These are phyloP conservation scores for Abrus pulchellus DNA, from an alignment of 306 rosid species.

Conservation along the genomic window DNA sequence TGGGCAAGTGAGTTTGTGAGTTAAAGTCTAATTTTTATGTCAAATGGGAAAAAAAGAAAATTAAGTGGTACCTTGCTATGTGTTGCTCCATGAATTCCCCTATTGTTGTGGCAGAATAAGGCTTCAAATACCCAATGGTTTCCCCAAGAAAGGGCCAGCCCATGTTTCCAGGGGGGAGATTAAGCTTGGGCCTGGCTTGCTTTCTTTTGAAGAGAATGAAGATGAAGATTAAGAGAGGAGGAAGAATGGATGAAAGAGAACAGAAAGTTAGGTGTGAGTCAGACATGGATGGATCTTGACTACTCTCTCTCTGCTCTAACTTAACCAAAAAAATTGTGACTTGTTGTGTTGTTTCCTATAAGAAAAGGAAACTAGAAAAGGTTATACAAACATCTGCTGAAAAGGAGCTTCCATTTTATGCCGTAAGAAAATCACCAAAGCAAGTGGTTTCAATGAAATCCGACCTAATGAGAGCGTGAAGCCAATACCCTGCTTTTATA, in stretches of 20 bases:
- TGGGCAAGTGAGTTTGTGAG: neutral
- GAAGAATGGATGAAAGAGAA: constrained; percentile 67
- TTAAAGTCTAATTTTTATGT: no score
- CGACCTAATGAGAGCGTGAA: constrained; percentile 47
- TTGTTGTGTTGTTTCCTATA: constrained; percentile 30
- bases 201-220: constrained; percentile 65
- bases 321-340: constrained; percentile 12
- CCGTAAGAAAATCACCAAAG: constrained; percentile 47
- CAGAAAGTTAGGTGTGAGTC: constrained; percentile 62
- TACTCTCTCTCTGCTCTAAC: constrained; percentile 28
- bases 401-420: constrained; percentile 55
- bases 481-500: constrained; percentile 66
- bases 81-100: constrained; percentile 91
- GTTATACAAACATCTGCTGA: constrained; percentile 36
- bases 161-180: constrained; percentile 94
- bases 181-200: constrained; percentile 57
- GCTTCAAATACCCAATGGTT: constrained; percentile 79
- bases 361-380: constrained; percentile 36
- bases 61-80: constrained; percentile 65
- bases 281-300: constrained; percentile 73
- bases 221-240: constrained; percentile 63
- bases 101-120: constrained; percentile 79
- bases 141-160: constrained; percentile 97
- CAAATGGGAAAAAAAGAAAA: neutral
- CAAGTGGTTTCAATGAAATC: constrained; percentile 48